phyloP scores from a whole-genome alignment of 1,284 basidiomycete genomes.

The Neonothopanus nambi region DNA sequence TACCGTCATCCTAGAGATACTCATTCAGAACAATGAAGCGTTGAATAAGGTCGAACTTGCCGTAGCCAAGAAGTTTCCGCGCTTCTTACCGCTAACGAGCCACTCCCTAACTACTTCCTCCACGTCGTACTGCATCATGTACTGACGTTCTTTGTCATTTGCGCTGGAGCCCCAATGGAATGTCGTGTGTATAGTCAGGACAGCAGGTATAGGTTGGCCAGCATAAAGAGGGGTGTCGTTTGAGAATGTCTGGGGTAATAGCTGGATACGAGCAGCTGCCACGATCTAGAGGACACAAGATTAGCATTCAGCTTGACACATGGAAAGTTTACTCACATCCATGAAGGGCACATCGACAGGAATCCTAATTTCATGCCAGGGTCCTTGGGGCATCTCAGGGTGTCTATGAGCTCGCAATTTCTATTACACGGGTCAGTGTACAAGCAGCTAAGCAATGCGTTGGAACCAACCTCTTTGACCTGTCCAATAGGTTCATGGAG shows the following conservation, averaged over 20 bases:
- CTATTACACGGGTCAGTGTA: conserved; percentile 30
- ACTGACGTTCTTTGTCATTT: conserved; percentile 42
- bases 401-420: conserved; percentile 42
- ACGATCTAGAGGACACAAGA: conserved; percentile 52
- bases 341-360: conserved; percentile 83
- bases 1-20: conserved; percentile 52
- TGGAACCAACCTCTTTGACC: conserved; percentile 39
- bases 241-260: conserved; percentile 30
- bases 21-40: conserved; percentile 4
- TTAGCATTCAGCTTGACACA: background rate
- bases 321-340: conserved; percentile 51
- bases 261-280: conserved; percentile 61
- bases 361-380: conserved; percentile 73
- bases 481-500: conserved; percentile 36
- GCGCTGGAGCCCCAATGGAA: conserved; percentile 69
- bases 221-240: conserved; percentile 59
- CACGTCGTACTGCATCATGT: conserved; percentile 72
- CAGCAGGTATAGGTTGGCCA: conserved; percentile 73
- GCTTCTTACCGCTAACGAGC: conserved; percentile 79
- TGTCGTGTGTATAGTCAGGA: conserved; percentile 64
- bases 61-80: conserved; percentile 72
- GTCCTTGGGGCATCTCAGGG: conserved; percentile 34
- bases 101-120: conserved; percentile 77
- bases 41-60: conserved; percentile 35
- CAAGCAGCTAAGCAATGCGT: too few species aligned